Base-by-base conservation (phyloP, 2,329 filamentous ascomycete species). In the Leptosphaerulina australis region DNA sequence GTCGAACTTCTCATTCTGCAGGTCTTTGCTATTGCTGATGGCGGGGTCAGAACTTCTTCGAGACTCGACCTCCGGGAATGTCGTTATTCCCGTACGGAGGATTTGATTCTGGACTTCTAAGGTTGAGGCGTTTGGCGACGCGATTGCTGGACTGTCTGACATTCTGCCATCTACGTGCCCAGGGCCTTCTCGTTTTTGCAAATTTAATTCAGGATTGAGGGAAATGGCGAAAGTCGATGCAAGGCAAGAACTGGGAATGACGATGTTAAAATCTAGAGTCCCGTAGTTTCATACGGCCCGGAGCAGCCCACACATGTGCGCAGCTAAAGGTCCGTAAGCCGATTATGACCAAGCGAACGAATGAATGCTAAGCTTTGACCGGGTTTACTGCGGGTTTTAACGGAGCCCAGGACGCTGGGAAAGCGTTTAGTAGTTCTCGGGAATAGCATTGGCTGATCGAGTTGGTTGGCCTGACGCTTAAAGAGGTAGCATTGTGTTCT, bases 141-240 rank as follows among this genome's bases (percentile, higher is more conserved):
- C 64, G 39, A 73, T 63, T 43, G 75, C 71, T 37, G 71, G 64
- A 48, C 64, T 66, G 20, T 25, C 30, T 18, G 71, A 66, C 74
- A 77, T 77, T 36, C 7, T 52, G 33, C 41, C 50, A 55, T 53
- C 14, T 17, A 38, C 6, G 17, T 29, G 25, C 15, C 18, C 17
- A 10, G 10, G 10, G 30, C 38, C 18, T 46, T 10, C 15, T 40
- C 30, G n/a, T 34, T 26, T 11, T 24, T 30, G 9, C 30, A 47
- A 26, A 12, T 22, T 26, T 15, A n/a, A 30, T 38, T 6, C 5
- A 30, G 25, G 24, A 14, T 20, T 5, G 47, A 20, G 53, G 44
- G 35, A 37, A 12, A 9, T 21, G 33, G 43, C 39, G 47, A 37
- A 18, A 10, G n/a, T 31, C 8, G 8, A 40, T 35, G 22, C 18